Evolutionary conservation across 2,329 filamentous ascomycete species (phyloP).

Genomic region (Fusarium burgessii): DNA sequence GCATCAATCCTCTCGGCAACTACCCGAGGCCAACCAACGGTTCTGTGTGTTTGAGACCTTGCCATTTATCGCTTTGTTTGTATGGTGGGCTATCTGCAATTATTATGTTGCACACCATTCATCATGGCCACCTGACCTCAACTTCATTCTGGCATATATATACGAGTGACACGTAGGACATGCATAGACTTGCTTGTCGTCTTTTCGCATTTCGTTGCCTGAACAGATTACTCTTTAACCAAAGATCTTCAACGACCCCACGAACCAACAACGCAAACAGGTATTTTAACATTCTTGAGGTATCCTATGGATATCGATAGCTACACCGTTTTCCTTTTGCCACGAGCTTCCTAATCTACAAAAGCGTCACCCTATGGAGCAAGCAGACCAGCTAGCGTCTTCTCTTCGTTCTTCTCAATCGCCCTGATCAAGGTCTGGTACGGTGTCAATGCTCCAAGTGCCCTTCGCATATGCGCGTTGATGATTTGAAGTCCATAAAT

Average conservation of each 20-base stretch:
- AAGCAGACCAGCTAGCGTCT: conserved; percentile 61
- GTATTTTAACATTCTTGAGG: conserved; percentile 20
- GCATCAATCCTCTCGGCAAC: conserved; percentile 24
- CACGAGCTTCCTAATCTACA: conserved; percentile 16
- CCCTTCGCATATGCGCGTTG: conserved; percentile 88
- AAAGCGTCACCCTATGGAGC: conserved; percentile 31
- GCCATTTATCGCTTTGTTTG: not conserved
- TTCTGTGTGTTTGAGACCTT: not conserved
- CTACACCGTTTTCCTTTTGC: conserved; percentile 11
- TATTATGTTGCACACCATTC: not conserved
- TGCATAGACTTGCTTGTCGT: not conserved
- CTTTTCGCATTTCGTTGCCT: not conserved
- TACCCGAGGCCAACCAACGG: conserved; percentile 32
- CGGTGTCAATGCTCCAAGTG: conserved; percentile 86
- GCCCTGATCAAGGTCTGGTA: conserved; percentile 86
- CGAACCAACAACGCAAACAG: not conserved
- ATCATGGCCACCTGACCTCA: not conserved
- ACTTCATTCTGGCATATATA: not conserved
- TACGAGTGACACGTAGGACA: not conserved
- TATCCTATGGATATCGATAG: conserved; percentile 4
- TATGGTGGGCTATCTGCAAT: not conserved
- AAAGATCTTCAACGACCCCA: not conserved
- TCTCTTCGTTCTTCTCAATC: conserved; percentile 65
- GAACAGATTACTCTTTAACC: not conserved
- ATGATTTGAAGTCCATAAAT: conserved; percentile 92